These are phyloP conservation scores for Sarcomyxa edulis DNA, from an alignment of 768 basidiomycete species.

Conservation along the genomic window DNA sequence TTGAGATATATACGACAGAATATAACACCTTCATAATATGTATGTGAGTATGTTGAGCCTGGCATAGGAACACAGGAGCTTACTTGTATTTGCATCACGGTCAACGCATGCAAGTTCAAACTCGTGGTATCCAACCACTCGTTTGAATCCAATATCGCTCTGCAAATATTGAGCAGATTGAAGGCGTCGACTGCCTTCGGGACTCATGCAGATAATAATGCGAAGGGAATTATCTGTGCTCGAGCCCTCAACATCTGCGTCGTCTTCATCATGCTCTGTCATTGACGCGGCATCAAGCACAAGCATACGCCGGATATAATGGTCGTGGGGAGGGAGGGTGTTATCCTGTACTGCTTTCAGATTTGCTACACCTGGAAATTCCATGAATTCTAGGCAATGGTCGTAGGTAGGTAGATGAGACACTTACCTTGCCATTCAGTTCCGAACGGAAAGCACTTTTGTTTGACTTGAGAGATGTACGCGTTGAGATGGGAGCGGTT, in stretches of 20 bases:
- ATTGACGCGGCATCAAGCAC: slow-evolving; percentile 1
- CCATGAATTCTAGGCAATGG: too few relatives aligned
- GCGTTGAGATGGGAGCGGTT: slow-evolving; percentile 14
- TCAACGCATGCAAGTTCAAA: slow-evolving; percentile 20
- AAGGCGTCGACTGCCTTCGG: slow-evolving; percentile 12
- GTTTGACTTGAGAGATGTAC: slow-evolving; percentile 13
- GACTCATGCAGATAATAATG: slow-evolving; percentile 19
- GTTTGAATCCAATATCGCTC: slow-evolving; percentile 20
- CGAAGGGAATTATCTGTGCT: slow-evolving; percentile 4
- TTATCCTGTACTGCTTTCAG: slow-evolving; percentile 11
- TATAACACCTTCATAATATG: slow-evolving; percentile 11
- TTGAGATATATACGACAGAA: slow-evolving; percentile 15
- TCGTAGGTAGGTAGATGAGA: not conserved
- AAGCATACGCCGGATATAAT: slow-evolving; percentile 15
- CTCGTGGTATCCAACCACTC: slow-evolving; percentile 18
- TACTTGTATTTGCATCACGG: slow-evolving; percentile 13
- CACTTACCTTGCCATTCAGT: slow-evolving; percentile 18
- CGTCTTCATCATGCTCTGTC: slow-evolving; percentile 8
- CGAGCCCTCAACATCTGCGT: slow-evolving; percentile 6
- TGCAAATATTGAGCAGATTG: slow-evolving; percentile 15
- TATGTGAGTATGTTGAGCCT: not conserved
- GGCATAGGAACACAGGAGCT: slow-evolving; percentile 1
- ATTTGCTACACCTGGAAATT: slow-evolving; percentile 8
- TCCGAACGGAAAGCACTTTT: slow-evolving; percentile 11
- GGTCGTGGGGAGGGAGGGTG: slow-evolving; percentile 5